Evolutionary conservation across 805 yeast genomes (phyloP).

Genomic region (Priceomyces castillae): DNA sequence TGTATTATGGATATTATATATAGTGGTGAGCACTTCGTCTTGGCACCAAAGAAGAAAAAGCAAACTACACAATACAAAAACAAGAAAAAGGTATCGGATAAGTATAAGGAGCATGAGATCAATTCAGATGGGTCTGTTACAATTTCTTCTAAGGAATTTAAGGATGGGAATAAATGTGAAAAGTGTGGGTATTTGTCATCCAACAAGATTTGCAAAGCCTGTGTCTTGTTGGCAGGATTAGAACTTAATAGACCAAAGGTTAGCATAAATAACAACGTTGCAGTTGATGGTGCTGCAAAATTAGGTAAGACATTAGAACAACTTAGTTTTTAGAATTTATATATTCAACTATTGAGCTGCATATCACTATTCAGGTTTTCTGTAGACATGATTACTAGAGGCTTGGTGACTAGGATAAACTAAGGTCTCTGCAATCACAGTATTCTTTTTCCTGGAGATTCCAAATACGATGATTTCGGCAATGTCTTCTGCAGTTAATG

Average conservation of each 20-base stretch:
- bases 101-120: slow-evolving; percentile 46
- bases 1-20: slow-evolving; percentile 92
- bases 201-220: slow-evolving; percentile 89
- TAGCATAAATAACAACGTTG: slow-evolving; percentile 48
- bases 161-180: slow-evolving; percentile 75
- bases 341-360: neutral
- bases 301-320: slow-evolving; percentile 59
- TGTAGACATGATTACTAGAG: slow-evolving; percentile 25
- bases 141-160: slow-evolving; percentile 33
- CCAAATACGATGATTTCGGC: slow-evolving; percentile 40
- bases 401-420: slow-evolving; percentile 41
- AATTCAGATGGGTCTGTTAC: slow-evolving; percentile 63
- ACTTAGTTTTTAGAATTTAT: slow-evolving; percentile 48
- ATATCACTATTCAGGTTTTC: slow-evolving; percentile 8
- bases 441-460: slow-evolving; percentile 30
- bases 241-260: slow-evolving; percentile 72
- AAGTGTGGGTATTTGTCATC: slow-evolving; percentile 91
- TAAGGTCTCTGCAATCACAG: slow-evolving; percentile 39
- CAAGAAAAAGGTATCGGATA: slow-evolving; percentile 18
- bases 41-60: slow-evolving; percentile 55
- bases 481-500: slow-evolving; percentile 34
- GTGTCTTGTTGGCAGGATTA: slow-evolving; percentile 80
- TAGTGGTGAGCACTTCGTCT: slow-evolving; percentile 82
- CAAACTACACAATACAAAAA: slow-evolving; percentile 34
- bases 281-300: slow-evolving; percentile 64